Evolutionary conservation across 1,139 yeast genomes (phyloP), one percentile per base, ranked within the genome.

Genomic region (Chernovozyma aurita): DNA sequence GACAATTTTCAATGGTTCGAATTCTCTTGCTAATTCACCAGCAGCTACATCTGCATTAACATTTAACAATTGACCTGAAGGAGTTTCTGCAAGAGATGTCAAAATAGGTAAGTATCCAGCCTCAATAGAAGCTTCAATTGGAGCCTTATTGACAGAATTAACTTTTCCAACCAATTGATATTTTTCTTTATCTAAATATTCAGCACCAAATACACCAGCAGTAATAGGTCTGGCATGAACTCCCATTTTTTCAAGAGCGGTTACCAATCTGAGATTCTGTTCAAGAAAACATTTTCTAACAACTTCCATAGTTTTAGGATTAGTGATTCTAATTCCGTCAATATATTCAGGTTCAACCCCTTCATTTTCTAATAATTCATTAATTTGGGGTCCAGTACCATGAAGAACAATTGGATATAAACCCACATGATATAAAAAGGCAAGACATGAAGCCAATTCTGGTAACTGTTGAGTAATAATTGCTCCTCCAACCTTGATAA

Each of bases 11-110:
- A 92, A 77, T 13, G 99, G 99, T 63, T 92, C 96, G 50, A 92
- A 85, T 41, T 86, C 96, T 57, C 97, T 78, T 17, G 98, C 97
- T 48, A 92, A 76, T 63, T 92, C 97, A 49, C 97, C 95, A 33
- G 99, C 99, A 31, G 98, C 98, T 37, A 92, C 97, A 57, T 92
- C 99, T 6, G 99, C 99, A 59, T 92, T 92, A 43, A 92, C 98
- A 54, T 92, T 92, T 57, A 92, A 75, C 59, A 92, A 84, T 67
- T 92, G 99, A 21, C 99, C 98, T 4, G 94, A 86, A 15, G 94
- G 76, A 21, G 97, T 92, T 65, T 92, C 98, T 11, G 98, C 98
- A 52, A 92, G 66, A 1, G 97, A 90, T 2, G 99, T 94, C 58
- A 92, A 76, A 48, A 92, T 90, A 21, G 99, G 99, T 54, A 92